Evolutionary conservation across 306 rosid species (phyloP).

Genomic region (Quercus variabilis): DNA sequence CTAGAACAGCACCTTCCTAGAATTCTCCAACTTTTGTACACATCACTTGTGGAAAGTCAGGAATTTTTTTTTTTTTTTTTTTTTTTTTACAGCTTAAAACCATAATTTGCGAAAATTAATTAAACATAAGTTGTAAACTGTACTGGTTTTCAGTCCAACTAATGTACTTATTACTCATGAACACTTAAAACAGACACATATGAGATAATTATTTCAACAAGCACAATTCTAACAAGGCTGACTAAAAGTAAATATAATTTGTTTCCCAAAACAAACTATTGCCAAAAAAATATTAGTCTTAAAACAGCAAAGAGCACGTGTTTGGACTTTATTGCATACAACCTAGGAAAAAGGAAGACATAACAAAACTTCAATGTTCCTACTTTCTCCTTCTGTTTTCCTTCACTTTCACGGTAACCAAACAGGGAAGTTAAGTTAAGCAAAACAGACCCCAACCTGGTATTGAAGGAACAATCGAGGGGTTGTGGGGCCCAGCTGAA

Average conservation of each 20-base stretch:
- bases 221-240: background rate
- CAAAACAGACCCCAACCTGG: constrained; percentile 35
- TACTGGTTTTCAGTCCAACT: background rate
- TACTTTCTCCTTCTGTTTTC: background rate
- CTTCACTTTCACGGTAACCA: constrained; percentile 3
- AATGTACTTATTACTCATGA: background rate
- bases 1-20: background rate
- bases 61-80: too few relatives aligned
- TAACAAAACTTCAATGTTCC: background rate
- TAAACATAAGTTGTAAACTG: background rate
- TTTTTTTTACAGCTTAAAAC: background rate
- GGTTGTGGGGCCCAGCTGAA: constrained; percentile 53
- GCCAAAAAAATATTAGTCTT: background rate
- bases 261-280: background rate
- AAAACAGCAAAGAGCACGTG: background rate
- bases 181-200: background rate
- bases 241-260: background rate
- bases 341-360: background rate
- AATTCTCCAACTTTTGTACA: background rate
- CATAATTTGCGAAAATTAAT: background rate
- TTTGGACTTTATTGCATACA: background rate
- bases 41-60: background rate
- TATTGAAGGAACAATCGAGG: constrained; percentile 35
- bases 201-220: background rate
- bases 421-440: constrained; percentile 1